Base-by-base conservation (phyloP, 2,329 filamentous ascomycete genomes). In the Clathrospora elynae region DNA sequence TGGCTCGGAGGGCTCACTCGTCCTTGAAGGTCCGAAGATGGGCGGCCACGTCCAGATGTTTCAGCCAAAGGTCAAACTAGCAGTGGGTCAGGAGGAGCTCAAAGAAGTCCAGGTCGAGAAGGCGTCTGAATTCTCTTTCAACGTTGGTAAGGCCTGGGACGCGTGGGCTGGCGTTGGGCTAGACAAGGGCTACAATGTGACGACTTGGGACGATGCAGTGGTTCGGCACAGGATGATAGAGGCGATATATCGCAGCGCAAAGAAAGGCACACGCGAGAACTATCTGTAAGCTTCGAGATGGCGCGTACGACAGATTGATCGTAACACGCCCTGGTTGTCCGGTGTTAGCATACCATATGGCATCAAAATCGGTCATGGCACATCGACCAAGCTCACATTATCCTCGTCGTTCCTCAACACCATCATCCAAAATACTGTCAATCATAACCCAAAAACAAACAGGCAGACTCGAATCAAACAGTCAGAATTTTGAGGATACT, bases 121-220 rank as follows among this genome's bases (percentile, higher is more conserved):
- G 17, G 75, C 67, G 0, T 73, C 75, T 9, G 57, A 71, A 12
- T 67, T 79, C 1, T 71, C 69, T 6, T 81, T 75, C 37, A 78
- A 75, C 50, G 76, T 85, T 18, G 82, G 74, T 0, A 73, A 72
- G 13, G 53, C 83, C 0, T 85, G 84, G 64, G 82, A 86, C 53
- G 72, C 71, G 1, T 82, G 75, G 66, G 77, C 78, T 4, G 69
- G 47, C 53, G 59, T 45, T 5, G 62, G 55, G 6, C 26, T 55
- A 7, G 57, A 61, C 2, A 49, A 61, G 14, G 57, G 61, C 9
- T 36, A 54, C 12, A 57, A 46, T 44, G 56, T 62, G 3, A 60
- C 57, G 14, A 64, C 57, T 1, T 71, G 67, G 42, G 62, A 69
- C 13, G 61, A 67, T 37, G 69, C 67, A 5, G 29, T 70, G 2